Evolutionary conservation across 163 green algal genomes (phyloP), one percentile per base, ranked within the genome.

Genomic region (Chlorella variabilis): DNA sequence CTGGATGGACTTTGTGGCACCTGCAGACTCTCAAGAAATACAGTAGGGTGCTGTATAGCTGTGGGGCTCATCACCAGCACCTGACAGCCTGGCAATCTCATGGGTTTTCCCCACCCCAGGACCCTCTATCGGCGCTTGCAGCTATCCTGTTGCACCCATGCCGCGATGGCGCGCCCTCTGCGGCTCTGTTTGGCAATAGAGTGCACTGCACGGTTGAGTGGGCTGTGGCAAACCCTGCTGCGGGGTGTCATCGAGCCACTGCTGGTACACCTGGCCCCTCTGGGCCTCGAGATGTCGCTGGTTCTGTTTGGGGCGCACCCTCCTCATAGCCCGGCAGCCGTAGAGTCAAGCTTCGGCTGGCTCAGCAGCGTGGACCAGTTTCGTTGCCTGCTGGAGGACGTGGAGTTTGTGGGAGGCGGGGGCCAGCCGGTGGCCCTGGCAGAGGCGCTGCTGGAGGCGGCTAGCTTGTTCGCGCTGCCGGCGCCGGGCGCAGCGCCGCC

Each of bases 261-360:
- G 34, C 48, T 82, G 25, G 41, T 18, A 0, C 31, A 38, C 6
- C n/a, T 36, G 2, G 25, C 33, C 34, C 65, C 38, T n/a, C n/a
- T n/a, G 3, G 38, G 38, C 20, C 38, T 73, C 8, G 49, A 82
- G 63, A 33, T 82, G 23, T 63, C 62, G 2, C 48, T 82, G 45
- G 76, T 82, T 23, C 38, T 75, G 20, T 82, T 82, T 75, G 76
- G 76, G 17, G 76, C 76, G 27, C 63, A 48, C 42, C 29, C 41
- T 25, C 63, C 48, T 2, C 34, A 56, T 45, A 69, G 31, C 51
- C 33, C 13, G 4, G 76, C 76, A 8, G 63, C 38, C 0, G 76
- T 82, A 25, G 48, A 75, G 21, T 70, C 48, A 1, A 27, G 66
- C 48, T 38, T 68, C 3, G 34, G 41, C 33, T 82, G 62, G 76